phyloP scores from a whole-genome alignment of 164 flowering plant genomes.

The Cinnamomum chago region DNA sequence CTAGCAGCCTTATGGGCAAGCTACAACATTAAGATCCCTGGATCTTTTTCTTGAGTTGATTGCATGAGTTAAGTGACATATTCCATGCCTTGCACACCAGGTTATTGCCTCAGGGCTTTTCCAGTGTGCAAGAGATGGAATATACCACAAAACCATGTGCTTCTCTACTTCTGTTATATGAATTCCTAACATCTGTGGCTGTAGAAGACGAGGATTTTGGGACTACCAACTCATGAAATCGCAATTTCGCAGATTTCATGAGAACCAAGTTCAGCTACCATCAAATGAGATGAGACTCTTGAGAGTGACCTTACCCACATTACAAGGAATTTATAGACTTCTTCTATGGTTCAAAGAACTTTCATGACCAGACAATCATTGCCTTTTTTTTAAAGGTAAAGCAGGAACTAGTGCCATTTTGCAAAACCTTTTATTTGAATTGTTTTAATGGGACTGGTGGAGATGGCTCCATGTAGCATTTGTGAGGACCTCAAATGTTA shows the following conservation, averaged over 20 bases:
- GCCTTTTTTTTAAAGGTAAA: too few relatives aligned
- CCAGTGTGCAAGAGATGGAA: conserved; percentile 11
- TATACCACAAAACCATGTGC: not conserved
- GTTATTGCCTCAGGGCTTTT: not conserved
- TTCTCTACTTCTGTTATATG: not conserved
- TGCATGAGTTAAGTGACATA: conserved; percentile 3
- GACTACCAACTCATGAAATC: not conserved
- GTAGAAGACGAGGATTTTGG: too few relatives aligned
- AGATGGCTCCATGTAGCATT: not conserved
- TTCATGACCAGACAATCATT: not conserved
- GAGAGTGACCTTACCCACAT: not conserved
- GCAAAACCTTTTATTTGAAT: not conserved
- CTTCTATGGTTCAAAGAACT: not conserved
- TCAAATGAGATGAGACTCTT: not conserved
- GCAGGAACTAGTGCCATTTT: too few relatives aligned
- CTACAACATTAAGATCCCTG: too few relatives aligned
- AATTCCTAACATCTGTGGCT: too few relatives aligned
- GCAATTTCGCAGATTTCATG: not conserved
- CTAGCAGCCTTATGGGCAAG: too few relatives aligned
- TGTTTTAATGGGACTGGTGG: not conserved
- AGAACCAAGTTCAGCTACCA: not conserved
- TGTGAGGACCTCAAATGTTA: too few relatives aligned
- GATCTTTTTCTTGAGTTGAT: not conserved
- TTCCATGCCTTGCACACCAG: conserved; percentile 7
- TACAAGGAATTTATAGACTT: not conserved